Percentiles rank a stretch among this genome's conserved stretches.
phyloP scores from a whole-genome alignment of 495 filamentous ascomycete genomes.

The Paragyromitra xinjiangensis region DNA sequence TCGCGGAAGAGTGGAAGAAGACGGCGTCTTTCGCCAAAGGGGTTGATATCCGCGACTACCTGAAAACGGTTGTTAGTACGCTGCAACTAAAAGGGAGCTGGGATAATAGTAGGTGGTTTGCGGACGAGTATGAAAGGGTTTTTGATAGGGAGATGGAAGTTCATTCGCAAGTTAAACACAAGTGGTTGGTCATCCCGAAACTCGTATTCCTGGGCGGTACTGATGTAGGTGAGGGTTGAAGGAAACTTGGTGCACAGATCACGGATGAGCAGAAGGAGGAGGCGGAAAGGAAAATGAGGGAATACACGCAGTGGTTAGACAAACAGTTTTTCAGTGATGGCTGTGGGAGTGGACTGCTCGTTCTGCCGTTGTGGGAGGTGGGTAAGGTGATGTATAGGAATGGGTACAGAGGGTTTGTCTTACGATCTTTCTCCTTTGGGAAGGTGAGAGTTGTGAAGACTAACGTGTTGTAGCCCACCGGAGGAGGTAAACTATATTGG shows the following conservation, averaged over 20 bases:
- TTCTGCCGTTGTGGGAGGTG: constrained; percentile 18
- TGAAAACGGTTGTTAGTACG: constrained; percentile 29
- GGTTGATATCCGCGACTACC: constrained; percentile 14
- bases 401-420: constrained; percentile 35
- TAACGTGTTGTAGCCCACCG: constrained; percentile 22
- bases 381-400: constrained; percentile 30
- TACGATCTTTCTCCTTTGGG: neutral
- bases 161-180: constrained; percentile 21
- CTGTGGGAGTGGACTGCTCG: constrained; percentile 14
- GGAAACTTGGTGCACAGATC: constrained; percentile 31
- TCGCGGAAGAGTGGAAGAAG: constrained; percentile 17
- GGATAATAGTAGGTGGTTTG: constrained; percentile 31
- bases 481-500: constrained; percentile 36
- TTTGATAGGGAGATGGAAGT: constrained; percentile 37
- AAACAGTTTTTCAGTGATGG: constrained; percentile 16
- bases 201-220: neutral
- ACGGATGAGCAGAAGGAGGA: constrained; percentile 11
- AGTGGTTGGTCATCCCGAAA: constrained; percentile 2
- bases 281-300: constrained; percentile 7
- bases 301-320: constrained; percentile 18
- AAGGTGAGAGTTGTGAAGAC: neutral
- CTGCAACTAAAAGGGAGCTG: constrained; percentile 31
- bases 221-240: neutral
- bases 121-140: constrained; percentile 21
- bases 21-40: constrained; percentile 18